Conservation (phyloP, 176 grass and related monocot genomes). For the Oropetium thomaeum region DNA sequence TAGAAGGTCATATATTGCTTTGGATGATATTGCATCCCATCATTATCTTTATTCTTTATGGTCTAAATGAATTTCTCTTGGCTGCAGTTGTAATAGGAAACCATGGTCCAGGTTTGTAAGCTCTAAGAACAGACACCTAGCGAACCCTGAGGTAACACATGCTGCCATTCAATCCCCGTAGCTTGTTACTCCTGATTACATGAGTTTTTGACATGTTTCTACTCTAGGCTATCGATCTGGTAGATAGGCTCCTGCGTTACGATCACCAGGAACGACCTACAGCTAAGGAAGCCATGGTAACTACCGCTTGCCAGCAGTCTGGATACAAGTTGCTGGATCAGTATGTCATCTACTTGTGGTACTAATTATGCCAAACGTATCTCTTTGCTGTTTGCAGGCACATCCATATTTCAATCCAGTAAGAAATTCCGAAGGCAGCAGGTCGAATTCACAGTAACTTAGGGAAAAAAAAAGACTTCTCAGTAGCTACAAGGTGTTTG, state of each 20-base stretch:
- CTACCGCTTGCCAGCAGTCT: not conserved
- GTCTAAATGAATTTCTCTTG: slow-evolving; percentile 17
- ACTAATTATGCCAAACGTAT: not conserved
- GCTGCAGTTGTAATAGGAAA: slow-evolving; percentile 72
- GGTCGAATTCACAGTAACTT: slow-evolving; percentile 30
- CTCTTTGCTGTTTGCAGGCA: slow-evolving; percentile 44
- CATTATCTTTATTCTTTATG: not conserved
- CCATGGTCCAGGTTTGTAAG: slow-evolving; percentile 74
- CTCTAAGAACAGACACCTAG: slow-evolving; percentile 70
- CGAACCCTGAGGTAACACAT: slow-evolving; percentile 62
- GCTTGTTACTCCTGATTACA: not conserved
- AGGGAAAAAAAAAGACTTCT: no score
- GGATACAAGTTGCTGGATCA: not conserved
- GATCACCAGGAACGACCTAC: slow-evolving; percentile 96
- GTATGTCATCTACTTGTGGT: not conserved
- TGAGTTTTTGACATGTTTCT: slow-evolving; percentile 25
- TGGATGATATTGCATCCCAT: not conserved
- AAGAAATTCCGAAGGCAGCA: slow-evolving; percentile 49
- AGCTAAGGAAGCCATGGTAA: slow-evolving; percentile 90
- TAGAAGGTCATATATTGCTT: slow-evolving; percentile 57
- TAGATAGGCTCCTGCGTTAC: slow-evolving; percentile 72
- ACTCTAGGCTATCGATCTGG: slow-evolving; percentile 82
- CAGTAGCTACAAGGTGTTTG: slow-evolving; percentile 31
- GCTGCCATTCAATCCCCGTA: not conserved
- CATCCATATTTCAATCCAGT: slow-evolving; percentile 76